These are phyloP conservation scores for Neonectria magnoliae DNA, from an alignment of 2,329 filamentous ascomycete species.

Conservation along the genomic window DNA sequence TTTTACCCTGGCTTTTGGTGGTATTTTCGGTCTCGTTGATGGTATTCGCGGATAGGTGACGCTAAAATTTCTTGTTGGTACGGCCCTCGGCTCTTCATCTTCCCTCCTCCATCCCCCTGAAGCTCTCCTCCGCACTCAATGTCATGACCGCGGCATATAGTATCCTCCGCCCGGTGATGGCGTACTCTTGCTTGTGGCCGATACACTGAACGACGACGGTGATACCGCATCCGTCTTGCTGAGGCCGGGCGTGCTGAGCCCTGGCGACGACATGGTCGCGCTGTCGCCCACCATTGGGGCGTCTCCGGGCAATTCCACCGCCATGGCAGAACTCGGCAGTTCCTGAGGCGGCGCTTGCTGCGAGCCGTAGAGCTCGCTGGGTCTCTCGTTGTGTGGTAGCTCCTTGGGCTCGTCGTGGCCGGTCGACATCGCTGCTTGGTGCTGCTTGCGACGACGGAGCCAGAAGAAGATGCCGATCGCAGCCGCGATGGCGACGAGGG, in stretches of 20 bases:
- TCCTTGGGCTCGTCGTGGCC: conserved; percentile 19
- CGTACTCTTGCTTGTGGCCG: background rate
- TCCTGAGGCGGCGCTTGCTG: conserved; percentile 18
- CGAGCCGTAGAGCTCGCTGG: conserved; percentile 25
- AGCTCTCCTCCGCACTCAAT: background rate
- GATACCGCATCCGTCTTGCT: background rate
- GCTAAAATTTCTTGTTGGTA: background rate
- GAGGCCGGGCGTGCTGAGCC: background rate
- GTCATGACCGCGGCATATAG: conserved; percentile 4
- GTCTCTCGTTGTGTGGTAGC: conserved; percentile 2
- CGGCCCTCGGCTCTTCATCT: background rate
- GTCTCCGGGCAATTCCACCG: conserved; percentile 28
- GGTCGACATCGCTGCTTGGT: background rate
- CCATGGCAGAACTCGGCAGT: background rate
- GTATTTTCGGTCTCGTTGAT: background rate
- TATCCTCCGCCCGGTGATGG: background rate
- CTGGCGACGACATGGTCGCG: conserved; percentile 9
- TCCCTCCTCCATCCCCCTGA: background rate
- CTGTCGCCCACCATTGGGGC: background rate
- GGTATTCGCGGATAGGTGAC: background rate
- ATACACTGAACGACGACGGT: background rate
- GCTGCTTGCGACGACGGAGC: conserved; percentile 41
- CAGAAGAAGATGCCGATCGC: conserved; percentile 41
- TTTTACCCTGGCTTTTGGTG: background rate
- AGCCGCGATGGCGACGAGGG: conserved; percentile 40